Conservation (phyloP, 495 filamentous ascomycete genomes). For the Lepraria neglecta region DNA sequence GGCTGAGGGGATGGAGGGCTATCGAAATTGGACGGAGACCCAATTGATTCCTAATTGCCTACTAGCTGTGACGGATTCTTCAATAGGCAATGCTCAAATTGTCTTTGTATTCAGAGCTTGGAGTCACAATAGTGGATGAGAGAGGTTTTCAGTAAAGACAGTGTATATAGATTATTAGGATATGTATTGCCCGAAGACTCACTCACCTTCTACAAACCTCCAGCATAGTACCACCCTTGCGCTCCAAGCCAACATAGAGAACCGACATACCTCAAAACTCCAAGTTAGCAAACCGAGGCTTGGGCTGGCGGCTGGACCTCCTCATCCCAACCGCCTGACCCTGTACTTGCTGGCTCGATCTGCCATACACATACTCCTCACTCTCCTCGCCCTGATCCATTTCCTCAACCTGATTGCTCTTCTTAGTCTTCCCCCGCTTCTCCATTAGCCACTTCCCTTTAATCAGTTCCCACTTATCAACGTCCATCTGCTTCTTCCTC, state of each 20-base stretch:
- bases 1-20: not conserved
- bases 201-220: not conserved
- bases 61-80: not conserved
- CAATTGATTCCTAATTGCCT: too few relatives aligned
- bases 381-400: not conserved
- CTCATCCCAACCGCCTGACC: not conserved
- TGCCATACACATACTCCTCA: not conserved
- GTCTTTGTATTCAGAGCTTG: not conserved
- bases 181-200: not conserved
- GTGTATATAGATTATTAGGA: not conserved
- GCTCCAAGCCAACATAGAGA: not conserved
- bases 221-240: not conserved
- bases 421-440: not conserved
- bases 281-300: not conserved
- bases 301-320: slow-evolving; percentile 1
- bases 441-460: too few relatives aligned
- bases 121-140: not conserved
- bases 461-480: too few relatives aligned
- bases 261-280: not conserved
- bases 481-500: not conserved
- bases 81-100: not conserved
- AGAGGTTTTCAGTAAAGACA: not conserved
- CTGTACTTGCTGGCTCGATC: not conserved
- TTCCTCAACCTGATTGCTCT: not conserved
- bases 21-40: too few relatives aligned